These are phyloP conservation scores for Royoungia palumana DNA, from an alignment of 768 basidiomycete species.

Conservation along the genomic window DNA sequence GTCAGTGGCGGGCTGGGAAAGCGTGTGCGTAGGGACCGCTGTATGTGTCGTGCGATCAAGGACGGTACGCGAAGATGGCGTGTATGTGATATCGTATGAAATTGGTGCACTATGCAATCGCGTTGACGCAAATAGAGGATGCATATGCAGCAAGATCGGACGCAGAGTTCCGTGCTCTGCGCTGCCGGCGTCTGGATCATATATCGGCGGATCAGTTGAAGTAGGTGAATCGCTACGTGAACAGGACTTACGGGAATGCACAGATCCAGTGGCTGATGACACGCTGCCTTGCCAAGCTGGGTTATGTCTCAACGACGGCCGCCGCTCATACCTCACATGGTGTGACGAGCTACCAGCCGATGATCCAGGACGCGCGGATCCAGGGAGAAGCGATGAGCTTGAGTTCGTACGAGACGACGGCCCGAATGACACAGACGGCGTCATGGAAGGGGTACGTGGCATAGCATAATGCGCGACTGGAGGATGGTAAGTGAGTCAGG, in stretches of 20 bases:
- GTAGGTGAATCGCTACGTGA: not conserved
- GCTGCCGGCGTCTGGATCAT: slow-evolving; percentile 18
- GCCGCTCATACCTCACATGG: slow-evolving; percentile 37
- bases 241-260: slow-evolving; percentile 39
- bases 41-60: slow-evolving; percentile 52
- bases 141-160: slow-evolving; percentile 50
- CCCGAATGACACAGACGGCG: slow-evolving; percentile 33
- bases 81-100: slow-evolving; percentile 54
- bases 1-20: slow-evolving; percentile 62
- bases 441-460: slow-evolving; percentile 27
- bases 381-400: slow-evolving; percentile 45
- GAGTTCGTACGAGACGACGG: slow-evolving; percentile 52
- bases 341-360: slow-evolving; percentile 40
- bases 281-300: slow-evolving; percentile 45
- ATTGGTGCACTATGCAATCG: slow-evolving; percentile 58
- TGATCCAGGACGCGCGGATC: slow-evolving; percentile 37
- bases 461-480: slow-evolving; percentile 32
- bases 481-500: not conserved
- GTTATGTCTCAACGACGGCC: slow-evolving; percentile 47
- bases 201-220: slow-evolving; percentile 6
- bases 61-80: slow-evolving; percentile 56
- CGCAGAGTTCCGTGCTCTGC: slow-evolving; percentile 22
- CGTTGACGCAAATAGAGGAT: slow-evolving; percentile 58
- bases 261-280: slow-evolving; percentile 37
- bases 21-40: slow-evolving; percentile 52